These are phyloP conservation scores for Penicillium bovifimosum DNA, from an alignment of 495 filamentous ascomycete genomes.

Conservation along the genomic window DNA sequence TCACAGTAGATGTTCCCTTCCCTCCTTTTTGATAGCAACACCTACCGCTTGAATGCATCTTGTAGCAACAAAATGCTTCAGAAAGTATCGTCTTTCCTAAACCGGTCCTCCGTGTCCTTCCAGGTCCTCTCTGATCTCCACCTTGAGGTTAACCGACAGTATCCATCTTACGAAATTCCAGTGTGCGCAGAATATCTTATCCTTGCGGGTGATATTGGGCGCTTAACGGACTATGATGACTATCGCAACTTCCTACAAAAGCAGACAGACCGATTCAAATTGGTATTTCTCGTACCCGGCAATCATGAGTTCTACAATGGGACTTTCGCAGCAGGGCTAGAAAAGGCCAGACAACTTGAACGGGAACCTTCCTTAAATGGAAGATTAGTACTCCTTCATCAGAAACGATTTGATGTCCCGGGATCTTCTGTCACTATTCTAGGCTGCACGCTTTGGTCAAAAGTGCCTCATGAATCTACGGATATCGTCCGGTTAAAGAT, in stretches of 20 bases:
- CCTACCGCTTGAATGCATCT: no score
- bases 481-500: conserved; percentile 37
- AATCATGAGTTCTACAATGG: conserved; percentile 56
- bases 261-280: conserved; percentile 39
- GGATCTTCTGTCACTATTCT: conserved; percentile 41
- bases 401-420: conserved; percentile 36
- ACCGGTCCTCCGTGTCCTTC: conserved; percentile 21
- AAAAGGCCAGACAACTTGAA: conserved; percentile 38
- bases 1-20: no score
- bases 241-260: conserved; percentile 47
- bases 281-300: conserved; percentile 50
- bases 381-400: conserved; percentile 44
- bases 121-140: conserved; percentile 56
- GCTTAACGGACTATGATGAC: conserved; percentile 45
- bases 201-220: conserved; percentile 55
- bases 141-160: conserved; percentile 50
- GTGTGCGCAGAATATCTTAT: conserved; percentile 45
- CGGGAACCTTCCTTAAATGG: conserved; percentile 39
- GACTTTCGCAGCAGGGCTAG: conserved; percentile 31
- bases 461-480: conserved; percentile 30
- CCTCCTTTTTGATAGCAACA: no score
- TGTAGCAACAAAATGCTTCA: no score
- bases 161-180: conserved; percentile 43
- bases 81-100: no score
- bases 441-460: conserved; percentile 54